Evolutionary conservation across 306 rosid species (phyloP), one percentile per base, ranked within the genome.

Genomic region (Alnus rubra): DNA sequence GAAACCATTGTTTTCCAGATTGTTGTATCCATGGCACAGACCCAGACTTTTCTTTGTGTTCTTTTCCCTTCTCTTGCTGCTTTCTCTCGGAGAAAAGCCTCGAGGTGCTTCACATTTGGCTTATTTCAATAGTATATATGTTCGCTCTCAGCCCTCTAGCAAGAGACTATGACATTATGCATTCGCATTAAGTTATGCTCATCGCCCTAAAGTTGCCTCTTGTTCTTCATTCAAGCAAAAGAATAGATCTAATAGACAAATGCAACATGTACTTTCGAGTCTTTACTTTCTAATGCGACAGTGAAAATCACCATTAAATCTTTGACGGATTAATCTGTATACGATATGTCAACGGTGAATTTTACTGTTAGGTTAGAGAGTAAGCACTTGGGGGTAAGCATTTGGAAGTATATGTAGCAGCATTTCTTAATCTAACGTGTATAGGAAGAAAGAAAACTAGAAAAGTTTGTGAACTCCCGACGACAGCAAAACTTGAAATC

Each of bases 41-140:
- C 69, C 62, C 1, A 28, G 59, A 77, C 73, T 65, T 64, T 13
- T 35, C 59, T 4, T 65, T 71, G 48, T 55, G 78, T 15, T 74
- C 37, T 52, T 18, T 13, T 23, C 68, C 16, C 18, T 51, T 23
- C 33, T 55, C 52, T 54, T 11, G 28, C 28, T 67, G 55, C 56
- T 42, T 47, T 63, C 51, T 11, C 28, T 76, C 18, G 53, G 67
- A 37, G 55, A 63, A 68, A 71, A 50, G 67, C 71, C 65, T 52
- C 37, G 19, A 49, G 50, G 65, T 0, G 52, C 4, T 49, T 48
- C 51, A 10, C 19, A 71, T 63, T 42, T 71, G 42, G 71, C 33
- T 14, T 69, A 65, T 65, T 13, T 45, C 55, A 19, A 33, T 19
- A 16, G 30, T 23, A 18, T 18, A 16, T 39, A 39, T 23, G 14